A percentile compares a stretch with the other conserved stretches of the same genome.
phyloP scores from a whole-genome alignment of 768 basidiomycete genomes.

The Mycena haematopus region DNA sequence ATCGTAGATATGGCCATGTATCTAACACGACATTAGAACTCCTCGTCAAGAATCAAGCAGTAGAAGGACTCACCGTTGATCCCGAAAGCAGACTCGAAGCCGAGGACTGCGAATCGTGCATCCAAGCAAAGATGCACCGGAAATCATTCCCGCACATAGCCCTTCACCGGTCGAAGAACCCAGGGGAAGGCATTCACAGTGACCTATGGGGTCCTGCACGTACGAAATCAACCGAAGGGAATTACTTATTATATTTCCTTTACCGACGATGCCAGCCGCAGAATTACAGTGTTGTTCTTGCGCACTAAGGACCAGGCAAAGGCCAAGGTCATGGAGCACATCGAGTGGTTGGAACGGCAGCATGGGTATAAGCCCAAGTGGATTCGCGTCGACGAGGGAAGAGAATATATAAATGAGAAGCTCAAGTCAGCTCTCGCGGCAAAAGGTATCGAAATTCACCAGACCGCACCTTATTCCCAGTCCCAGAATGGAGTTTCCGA shows the following conservation, averaged over 20 bases:
- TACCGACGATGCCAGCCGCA: conserved; percentile 1
- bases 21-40: conserved; percentile 4
- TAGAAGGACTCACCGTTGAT: conserved; percentile 19
- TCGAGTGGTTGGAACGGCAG: conserved; percentile 25
- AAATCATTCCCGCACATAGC: conserved; percentile 15
- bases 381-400: conserved; percentile 37
- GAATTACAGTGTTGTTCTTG: conserved; percentile 27
- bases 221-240: no score
- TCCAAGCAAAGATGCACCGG: conserved; percentile 17
- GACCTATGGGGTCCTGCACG: no score
- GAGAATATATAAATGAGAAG: conserved; percentile 36
- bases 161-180: not conserved
- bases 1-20: conserved; percentile 11
- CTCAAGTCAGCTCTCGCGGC: conserved; percentile 30
- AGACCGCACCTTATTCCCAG: conserved; percentile 42
- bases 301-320: conserved; percentile 28
- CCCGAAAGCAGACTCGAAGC: not conserved
- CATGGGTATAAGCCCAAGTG: conserved; percentile 10
- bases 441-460: conserved; percentile 39
- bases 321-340: conserved; percentile 28
- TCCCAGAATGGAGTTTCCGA: conserved; percentile 50
- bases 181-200: no score
- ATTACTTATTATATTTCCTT: no score
- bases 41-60: not conserved
- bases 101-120: conserved; percentile 14